These are phyloP conservation scores for Metroxylon sagu DNA, from an alignment of 176 grass and related monocot species.

Conservation along the genomic window DNA sequence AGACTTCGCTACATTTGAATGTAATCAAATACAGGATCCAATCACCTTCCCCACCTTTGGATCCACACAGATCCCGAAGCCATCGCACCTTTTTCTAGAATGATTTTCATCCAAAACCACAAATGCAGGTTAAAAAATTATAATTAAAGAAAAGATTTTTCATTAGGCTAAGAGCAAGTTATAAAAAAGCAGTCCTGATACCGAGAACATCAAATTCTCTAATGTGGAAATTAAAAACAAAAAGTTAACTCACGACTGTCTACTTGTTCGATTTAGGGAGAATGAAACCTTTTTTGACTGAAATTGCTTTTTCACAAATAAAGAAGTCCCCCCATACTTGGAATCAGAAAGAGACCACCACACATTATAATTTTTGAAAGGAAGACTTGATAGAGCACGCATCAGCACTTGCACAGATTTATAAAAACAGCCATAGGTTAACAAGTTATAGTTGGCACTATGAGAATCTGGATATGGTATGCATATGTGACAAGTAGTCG, in stretches of 20 bases:
- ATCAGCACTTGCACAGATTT: conserved; percentile 44
- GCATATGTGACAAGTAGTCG: too few relatives aligned
- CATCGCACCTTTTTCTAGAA: too few relatives aligned
- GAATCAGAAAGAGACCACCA: conserved; percentile 99
- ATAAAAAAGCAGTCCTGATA: too few relatives aligned
- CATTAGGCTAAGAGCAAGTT: too few relatives aligned
- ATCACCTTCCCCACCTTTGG: too few relatives aligned
- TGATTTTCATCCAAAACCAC: too few relatives aligned
- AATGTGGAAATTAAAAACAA: background rate
- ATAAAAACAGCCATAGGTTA: background rate
- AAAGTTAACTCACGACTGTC: background rate
- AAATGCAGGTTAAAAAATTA: too few relatives aligned
- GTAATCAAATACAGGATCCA: too few relatives aligned
- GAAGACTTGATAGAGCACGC: conserved; percentile 60
- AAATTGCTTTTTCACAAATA: conserved; percentile 84
- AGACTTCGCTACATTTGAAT: too few relatives aligned
- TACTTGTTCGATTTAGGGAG: conserved; percentile 77
- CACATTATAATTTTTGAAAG: conserved; percentile 69
- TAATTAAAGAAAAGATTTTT: too few relatives aligned
- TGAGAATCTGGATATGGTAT: too few relatives aligned
- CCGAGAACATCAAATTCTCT: background rate
- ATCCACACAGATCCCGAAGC: too few relatives aligned
- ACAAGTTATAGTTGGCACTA: background rate
- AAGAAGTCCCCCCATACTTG: conserved; percentile 72
- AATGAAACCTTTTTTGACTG: conserved; percentile 79